Conservation (phyloP, 73 alveolate genomes). For the Blepharisma japonicum region DNA sequence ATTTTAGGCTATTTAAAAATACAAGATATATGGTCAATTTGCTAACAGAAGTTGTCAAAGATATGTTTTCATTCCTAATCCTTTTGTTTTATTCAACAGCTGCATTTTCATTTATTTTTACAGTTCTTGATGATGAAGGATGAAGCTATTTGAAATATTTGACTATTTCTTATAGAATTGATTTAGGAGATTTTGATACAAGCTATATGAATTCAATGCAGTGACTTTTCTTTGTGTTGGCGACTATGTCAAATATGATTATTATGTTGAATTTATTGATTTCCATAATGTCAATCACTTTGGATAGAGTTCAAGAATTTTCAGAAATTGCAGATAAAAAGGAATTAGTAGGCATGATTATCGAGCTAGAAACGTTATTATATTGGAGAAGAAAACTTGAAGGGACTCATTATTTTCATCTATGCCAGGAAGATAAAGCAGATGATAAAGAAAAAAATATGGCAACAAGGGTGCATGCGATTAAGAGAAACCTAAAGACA, state of each 20-base stretch:
- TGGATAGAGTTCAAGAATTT: neutral
- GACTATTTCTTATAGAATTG: conserved; percentile 12
- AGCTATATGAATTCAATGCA: conserved; percentile 6
- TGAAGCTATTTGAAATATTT: neutral
- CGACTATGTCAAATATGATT: conserved; percentile 42
- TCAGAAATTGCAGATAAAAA: neutral
- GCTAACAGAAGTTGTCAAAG: neutral
- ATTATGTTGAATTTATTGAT: conserved; percentile 53
- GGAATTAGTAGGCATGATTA: conserved; percentile 7
- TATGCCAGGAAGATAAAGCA: neutral
- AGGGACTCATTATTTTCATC: neutral
- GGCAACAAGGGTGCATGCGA: neutral
- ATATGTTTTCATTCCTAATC: conserved; percentile 16
- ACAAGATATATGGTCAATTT: conserved; percentile 21
- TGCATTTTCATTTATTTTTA: conserved; percentile 23
- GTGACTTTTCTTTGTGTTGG: conserved; percentile 40
- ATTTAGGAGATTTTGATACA: conserved; percentile 21
- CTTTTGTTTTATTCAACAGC: conserved; percentile 15
- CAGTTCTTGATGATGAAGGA: no score
- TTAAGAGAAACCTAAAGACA: neutral
- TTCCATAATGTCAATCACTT: conserved; percentile 31
- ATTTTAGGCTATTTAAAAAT: conserved; percentile 22
- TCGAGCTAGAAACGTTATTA: neutral
- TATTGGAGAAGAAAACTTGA: neutral
- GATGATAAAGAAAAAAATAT: conserved; percentile 4